A percentile compares a stretch with the other conserved stretches of the same genome.
These are phyloP conservation scores for Fagus crenata DNA, from an alignment of 306 rosid species.

Conservation along the genomic window DNA sequence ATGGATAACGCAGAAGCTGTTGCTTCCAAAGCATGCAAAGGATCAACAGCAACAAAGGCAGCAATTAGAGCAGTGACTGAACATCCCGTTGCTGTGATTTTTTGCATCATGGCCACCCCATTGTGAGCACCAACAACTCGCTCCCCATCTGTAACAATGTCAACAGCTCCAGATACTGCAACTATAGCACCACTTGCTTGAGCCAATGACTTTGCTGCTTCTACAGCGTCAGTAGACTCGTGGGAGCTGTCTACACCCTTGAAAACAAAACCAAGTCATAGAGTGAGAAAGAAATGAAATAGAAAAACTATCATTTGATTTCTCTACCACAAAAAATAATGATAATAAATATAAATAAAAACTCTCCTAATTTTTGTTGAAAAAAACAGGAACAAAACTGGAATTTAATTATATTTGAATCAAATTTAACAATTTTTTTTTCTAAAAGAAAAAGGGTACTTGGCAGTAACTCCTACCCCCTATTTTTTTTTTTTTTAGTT, in stretches of 20 bases:
- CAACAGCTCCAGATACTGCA: constrained; percentile 82
- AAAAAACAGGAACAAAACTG: too few species aligned
- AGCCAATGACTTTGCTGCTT: constrained; percentile 77
- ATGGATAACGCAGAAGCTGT: constrained; percentile 62
- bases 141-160: constrained; percentile 76
- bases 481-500: too few species aligned
- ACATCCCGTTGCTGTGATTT: constrained; percentile 86
- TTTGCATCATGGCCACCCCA: constrained; percentile 90
- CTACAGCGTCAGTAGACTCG: constrained; percentile 75
- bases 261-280: constrained; percentile 27
- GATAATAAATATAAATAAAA: too few species aligned
- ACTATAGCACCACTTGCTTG: constrained; percentile 68
- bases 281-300: constrained; percentile 1
- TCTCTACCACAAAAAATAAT: too few species aligned
- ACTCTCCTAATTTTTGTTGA: too few species aligned
- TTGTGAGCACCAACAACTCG: constrained; percentile 76
- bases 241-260: constrained; percentile 81
- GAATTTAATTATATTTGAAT: too few species aligned
- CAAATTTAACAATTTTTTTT: too few species aligned
- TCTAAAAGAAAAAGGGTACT: too few species aligned
- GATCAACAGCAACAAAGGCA: constrained; percentile 84
- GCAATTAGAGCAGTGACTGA: constrained; percentile 86
- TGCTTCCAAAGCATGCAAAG: constrained; percentile 58
- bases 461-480: too few species aligned
- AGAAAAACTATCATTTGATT: too few species aligned